Base-by-base conservation (phyloP, 352 stramenopile genomes). In the Phytophthora litchii region DNA sequence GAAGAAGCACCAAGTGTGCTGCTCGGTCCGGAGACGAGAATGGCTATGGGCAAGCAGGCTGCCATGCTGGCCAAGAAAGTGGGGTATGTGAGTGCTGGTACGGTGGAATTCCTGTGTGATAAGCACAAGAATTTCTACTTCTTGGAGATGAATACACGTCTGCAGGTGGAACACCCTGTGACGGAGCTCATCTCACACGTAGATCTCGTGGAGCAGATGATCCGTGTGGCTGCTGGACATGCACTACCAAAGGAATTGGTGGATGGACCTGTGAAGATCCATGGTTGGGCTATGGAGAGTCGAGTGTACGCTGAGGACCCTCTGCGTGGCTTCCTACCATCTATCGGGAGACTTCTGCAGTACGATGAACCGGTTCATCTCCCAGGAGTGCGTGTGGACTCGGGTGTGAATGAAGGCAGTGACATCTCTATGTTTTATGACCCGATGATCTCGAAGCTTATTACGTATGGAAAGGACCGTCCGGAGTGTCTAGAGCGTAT, bases 81-180 rank as follows among this genome's bases (percentile, higher is more conserved):
- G 17, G 79, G 79, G n/a, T 99, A 99, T 73, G 63, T 88, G 19
- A 96, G 69, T 34, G 97, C 96, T 0, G 97, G 97, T n/a, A 99
- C 96, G 1, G 92, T 99, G 2, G 96, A 99, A 74, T 98, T 99
- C 65, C 66, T 99, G 25, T 96, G 91, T 45, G 96, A 98, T 59
- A 94, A 97, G 49, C 60, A 98, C 74, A 89, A 98, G 67, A 97
- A 98, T 69, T 99, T 99, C 67, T 99, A 98, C 67, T 99, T 99
- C 61, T 72, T 99, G 13, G 97, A 99, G 78, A 99, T 99, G 96
- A 99, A 98, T 76, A 99, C 97, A 21, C 82, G 92, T 23, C 69
- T 97, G 17, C 87, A 93, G 60, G 84, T 98, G 7, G 97, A 99
- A 54, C 97, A 99, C 79, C 96, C 96, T 1, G 88, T 99, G 10